Evolutionary conservation across 805 yeast genomes (phyloP).

Genomic region (Brettanomyces anomalus): DNA sequence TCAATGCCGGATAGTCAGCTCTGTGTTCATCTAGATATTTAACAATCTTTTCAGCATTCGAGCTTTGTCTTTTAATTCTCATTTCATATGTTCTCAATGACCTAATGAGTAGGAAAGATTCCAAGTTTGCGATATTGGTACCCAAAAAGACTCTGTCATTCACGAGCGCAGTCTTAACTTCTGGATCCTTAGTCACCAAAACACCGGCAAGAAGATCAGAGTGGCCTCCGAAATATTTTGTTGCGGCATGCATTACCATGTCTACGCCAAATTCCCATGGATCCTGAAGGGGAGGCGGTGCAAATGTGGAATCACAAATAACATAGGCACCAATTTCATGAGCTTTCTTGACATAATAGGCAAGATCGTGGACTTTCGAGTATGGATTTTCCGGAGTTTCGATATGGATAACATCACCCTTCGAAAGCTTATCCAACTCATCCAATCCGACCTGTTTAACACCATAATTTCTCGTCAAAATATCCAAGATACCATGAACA

Average conservation of each 20-base stretch:
- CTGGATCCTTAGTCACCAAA: slow-evolving; percentile 51
- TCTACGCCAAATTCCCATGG: slow-evolving; percentile 83
- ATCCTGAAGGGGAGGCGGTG: slow-evolving; percentile 83
- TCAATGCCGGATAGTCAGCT: slow-evolving; percentile 38
- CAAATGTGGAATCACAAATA: slow-evolving; percentile 80
- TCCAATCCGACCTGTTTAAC: slow-evolving; percentile 41
- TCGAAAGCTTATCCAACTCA: slow-evolving; percentile 36
- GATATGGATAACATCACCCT: slow-evolving; percentile 72
- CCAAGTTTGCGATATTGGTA: slow-evolving; percentile 71
- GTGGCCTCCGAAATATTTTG: slow-evolving; percentile 94
- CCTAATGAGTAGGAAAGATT: slow-evolving; percentile 63
- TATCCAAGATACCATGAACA: slow-evolving; percentile 57
- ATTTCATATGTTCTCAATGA: slow-evolving; percentile 75
- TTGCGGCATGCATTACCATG: slow-evolving; percentile 85
- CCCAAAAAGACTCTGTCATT: slow-evolving; percentile 68
- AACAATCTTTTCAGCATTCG: slow-evolving; percentile 54
- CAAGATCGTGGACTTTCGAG: slow-evolving; percentile 58
- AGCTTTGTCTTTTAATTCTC: slow-evolving; percentile 59
- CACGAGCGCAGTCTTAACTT: slow-evolving; percentile 36
- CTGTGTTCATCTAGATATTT: slow-evolving; percentile 44
- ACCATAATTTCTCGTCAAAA: slow-evolving; percentile 54
- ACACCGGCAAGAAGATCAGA: slow-evolving; percentile 84
- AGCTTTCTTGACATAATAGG: slow-evolving; percentile 56
- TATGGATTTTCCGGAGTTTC: slow-evolving; percentile 88
- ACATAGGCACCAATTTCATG: slow-evolving; percentile 70